Conservation (phyloP, 306 rosid genomes). For the Ammopiptanthus mongolicus region DNA sequence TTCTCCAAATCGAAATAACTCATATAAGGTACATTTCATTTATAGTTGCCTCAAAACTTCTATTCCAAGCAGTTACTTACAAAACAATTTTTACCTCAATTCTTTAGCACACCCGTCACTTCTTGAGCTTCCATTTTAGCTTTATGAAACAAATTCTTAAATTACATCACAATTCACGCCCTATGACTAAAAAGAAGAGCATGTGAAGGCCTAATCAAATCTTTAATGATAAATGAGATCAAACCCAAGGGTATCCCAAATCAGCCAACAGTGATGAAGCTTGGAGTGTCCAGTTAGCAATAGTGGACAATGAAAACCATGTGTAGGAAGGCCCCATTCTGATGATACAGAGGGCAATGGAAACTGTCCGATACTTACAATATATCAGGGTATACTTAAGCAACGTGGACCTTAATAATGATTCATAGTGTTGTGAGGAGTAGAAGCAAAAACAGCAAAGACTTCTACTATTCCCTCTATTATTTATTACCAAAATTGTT, state of each 20-base stretch:
- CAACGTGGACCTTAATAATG: constrained; percentile 49
- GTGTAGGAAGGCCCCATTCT: constrained; percentile 48
- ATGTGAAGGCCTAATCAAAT: constrained; percentile 10
- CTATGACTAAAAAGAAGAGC: not conserved
- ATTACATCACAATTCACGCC: not conserved
- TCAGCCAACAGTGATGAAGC: constrained; percentile 53
- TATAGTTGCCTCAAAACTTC: not conserved
- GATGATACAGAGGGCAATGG: constrained; percentile 19
- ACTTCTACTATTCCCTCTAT: constrained; percentile 23
- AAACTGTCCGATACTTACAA: constrained; percentile 19
- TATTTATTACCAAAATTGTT: constrained; percentile 19
- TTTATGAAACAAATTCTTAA: not conserved
- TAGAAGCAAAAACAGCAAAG: constrained; percentile 62
- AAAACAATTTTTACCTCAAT: not conserved
- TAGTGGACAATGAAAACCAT: constrained; percentile 33
- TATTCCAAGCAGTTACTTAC: not conserved
- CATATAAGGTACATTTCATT: not conserved
- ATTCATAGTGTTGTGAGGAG: constrained; percentile 40
- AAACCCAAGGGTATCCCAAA: constrained; percentile 26
- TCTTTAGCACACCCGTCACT: not conserved
- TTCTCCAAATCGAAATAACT: no score
- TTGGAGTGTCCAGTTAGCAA: constrained; percentile 27
- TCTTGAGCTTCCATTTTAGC: not conserved
- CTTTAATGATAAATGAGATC: constrained; percentile 35
- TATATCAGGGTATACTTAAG: constrained; percentile 11